phyloP scores from a whole-genome alignment of 2,329 filamentous ascomycete species.

The Fusarium sp. region DNA sequence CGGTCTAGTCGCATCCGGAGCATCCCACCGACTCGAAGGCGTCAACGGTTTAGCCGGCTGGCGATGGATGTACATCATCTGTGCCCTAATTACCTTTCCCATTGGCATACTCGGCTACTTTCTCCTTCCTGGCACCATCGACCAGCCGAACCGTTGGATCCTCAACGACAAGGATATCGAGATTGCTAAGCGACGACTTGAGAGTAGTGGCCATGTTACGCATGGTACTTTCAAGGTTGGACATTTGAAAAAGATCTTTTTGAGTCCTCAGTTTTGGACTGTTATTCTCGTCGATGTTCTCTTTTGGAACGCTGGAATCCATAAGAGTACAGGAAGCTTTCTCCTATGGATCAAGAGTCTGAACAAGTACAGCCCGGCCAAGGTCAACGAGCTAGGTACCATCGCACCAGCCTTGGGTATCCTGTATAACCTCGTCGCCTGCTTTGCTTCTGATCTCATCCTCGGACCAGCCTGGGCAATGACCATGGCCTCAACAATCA shows the following conservation, averaged over 20 bases:
- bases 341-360: conserved; percentile 69
- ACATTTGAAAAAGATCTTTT: conserved; percentile 45
- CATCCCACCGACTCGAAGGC: conserved; percentile 38
- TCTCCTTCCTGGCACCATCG: conserved; percentile 59
- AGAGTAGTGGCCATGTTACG: conserved; percentile 55
- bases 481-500: not conserved
- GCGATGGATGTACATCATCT: conserved; percentile 68
- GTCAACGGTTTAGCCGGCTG: conserved; percentile 59
- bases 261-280: conserved; percentile 61
- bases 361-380: conserved; percentile 51
- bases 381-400: not conserved
- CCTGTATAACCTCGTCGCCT: not conserved
- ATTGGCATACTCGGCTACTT: conserved; percentile 63
- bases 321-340: conserved; percentile 61
- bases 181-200: conserved; percentile 57
- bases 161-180: conserved; percentile 60
- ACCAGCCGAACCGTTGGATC: conserved; percentile 60
- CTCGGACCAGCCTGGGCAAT: not conserved
- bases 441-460: not conserved
- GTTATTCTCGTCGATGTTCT: conserved; percentile 63
- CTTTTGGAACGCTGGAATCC: conserved; percentile 65
- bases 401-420: not conserved
- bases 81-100: conserved; percentile 65
- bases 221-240: conserved; percentile 44
- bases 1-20: conserved; percentile 59